Evolutionary conservation across 2,329 filamentous ascomycete genomes (phyloP).

Genomic region (Dendryphion nanum): DNA sequence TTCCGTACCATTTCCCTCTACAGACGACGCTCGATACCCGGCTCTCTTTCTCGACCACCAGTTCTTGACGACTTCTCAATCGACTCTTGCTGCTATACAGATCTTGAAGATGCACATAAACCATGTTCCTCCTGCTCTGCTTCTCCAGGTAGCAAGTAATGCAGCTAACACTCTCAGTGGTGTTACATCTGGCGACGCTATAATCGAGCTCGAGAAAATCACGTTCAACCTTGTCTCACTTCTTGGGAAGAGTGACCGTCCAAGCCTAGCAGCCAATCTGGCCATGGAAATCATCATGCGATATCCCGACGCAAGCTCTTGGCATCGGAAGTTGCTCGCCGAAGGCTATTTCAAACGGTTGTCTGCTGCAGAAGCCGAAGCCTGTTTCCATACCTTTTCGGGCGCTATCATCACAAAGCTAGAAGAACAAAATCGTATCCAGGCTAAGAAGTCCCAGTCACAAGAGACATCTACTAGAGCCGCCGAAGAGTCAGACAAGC

Average conservation of each 20-base stretch:
- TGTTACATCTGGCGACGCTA: slow-evolving; percentile 4
- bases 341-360: slow-evolving; percentile 32
- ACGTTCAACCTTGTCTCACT: slow-evolving; percentile 23
- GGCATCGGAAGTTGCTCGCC: slow-evolving; percentile 41
- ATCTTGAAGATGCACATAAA: slow-evolving; percentile 7
- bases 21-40: slow-evolving; percentile 28
- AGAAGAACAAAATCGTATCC: no score
- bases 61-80: slow-evolving; percentile 19
- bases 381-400: slow-evolving; percentile 28
- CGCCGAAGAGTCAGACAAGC: not conserved
- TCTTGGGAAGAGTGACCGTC: slow-evolving; percentile 29
- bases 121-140: slow-evolving; percentile 18
- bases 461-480: slow-evolving; percentile 1
- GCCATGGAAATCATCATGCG: slow-evolving; percentile 28
- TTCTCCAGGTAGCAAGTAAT: slow-evolving; percentile 14
- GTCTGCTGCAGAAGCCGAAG: slow-evolving; percentile 25
- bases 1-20: slow-evolving; percentile 21
- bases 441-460: no score
- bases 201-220: slow-evolving; percentile 14
- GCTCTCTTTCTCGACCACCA: slow-evolving; percentile 32
- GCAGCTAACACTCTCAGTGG: slow-evolving; percentile 10
- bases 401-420: slow-evolving; percentile 28
- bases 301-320: slow-evolving; percentile 41
- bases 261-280: slow-evolving; percentile 26
- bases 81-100: slow-evolving; percentile 7